These are phyloP conservation scores for Saccharum hybrid DNA, from an alignment of 202 grass and related monocot genomes.

Conservation along the genomic window DNA sequence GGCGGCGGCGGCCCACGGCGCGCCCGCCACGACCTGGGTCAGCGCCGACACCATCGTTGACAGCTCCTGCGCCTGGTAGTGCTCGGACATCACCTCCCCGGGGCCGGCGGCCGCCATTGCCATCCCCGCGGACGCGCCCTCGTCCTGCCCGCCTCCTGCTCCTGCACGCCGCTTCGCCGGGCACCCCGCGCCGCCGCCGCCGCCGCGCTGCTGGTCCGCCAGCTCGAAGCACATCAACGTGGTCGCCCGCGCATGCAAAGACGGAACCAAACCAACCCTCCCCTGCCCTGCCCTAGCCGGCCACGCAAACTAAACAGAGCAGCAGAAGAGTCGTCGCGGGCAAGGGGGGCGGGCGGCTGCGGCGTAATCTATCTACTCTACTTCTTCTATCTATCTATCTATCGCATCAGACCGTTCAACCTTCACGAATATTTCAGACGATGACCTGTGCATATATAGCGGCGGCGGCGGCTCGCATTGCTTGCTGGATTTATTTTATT, in stretches of 20 bases:
- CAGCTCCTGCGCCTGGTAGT: constrained; percentile 60
- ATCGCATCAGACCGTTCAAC: constrained; percentile 24
- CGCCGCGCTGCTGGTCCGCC: constrained; percentile 47
- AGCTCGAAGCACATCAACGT: constrained; percentile 56
- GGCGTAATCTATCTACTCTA: neutral
- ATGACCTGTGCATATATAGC: constrained; percentile 37
- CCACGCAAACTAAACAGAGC: neutral
- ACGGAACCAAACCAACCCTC: neutral
- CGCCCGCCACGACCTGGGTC: constrained; percentile 55
- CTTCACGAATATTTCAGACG: constrained; percentile 34
- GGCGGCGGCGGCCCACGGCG: neutral
- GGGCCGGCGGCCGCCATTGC: constrained; percentile 29
- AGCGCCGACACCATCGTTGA: constrained; percentile 75
- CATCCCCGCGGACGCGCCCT: constrained; percentile 12
- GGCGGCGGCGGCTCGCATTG: neutral
- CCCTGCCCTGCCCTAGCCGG: no score
- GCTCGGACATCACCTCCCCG: constrained; percentile 45
- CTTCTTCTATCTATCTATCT: neutral
- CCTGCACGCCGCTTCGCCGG: constrained; percentile 24
- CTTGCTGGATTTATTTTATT: neutral
- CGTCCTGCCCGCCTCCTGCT: neutral
- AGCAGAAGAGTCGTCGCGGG: neutral
- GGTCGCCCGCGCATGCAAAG: constrained; percentile 41
- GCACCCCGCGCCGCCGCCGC: constrained; percentile 16
- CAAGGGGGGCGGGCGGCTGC: neutral